phyloP scores from a whole-genome alignment of 805 yeast genomes.

The Saccharomycopsis fermentans region DNA sequence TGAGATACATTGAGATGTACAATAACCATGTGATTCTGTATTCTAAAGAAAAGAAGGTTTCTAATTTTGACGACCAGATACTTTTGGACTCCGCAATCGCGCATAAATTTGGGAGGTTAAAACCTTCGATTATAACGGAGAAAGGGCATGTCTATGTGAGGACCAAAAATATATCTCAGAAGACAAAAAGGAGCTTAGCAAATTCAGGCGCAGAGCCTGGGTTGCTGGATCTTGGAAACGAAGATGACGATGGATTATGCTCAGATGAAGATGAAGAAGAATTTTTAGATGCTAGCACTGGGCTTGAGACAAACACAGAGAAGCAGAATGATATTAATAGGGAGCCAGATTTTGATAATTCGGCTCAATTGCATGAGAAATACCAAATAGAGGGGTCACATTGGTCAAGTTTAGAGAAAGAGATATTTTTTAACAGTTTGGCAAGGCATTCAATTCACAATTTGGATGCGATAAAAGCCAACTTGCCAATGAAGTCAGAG shows the following conservation, averaged over 20 bases:
- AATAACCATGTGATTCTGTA: conserved; percentile 1
- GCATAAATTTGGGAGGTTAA: background rate
- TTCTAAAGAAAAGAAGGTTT: background rate
- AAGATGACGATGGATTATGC: background rate
- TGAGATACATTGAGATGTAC: background rate
- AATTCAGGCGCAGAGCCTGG: background rate
- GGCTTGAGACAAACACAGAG: background rate
- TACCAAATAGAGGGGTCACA: conserved; percentile 23
- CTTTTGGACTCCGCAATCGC: background rate
- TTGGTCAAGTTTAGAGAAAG: conserved; percentile 44
- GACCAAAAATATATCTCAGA: background rate
- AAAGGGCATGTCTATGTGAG: background rate
- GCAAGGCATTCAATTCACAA: conserved; percentile 40
- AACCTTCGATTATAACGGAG: background rate
- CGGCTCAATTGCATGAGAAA: background rate
- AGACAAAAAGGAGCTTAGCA: background rate
- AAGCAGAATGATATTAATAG: background rate
- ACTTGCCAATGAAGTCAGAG: conserved; percentile 33
- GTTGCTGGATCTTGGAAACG: too few species aligned
- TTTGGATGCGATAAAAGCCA: conserved; percentile 30
- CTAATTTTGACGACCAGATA: conserved; percentile 1
- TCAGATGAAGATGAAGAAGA: background rate
- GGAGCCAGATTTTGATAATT: background rate
- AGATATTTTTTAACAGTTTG: conserved; percentile 38
- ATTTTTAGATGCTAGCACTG: background rate